Evolutionary conservation across 805 yeast genomes (phyloP), one percentile per base, ranked within the genome.

Genomic region (Metschnikowia picachoensis): DNA sequence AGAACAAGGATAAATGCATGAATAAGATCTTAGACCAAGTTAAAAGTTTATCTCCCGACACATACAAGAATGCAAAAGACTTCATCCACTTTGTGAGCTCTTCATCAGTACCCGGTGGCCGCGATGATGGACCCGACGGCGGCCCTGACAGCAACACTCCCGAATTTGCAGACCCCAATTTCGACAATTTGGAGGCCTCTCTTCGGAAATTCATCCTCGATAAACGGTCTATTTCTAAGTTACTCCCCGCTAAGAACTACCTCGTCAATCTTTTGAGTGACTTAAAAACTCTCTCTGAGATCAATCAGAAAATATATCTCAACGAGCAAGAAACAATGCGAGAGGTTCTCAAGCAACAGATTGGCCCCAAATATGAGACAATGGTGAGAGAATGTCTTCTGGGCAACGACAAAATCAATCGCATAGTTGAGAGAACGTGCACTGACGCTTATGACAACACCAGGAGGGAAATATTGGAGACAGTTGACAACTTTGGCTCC

Each of bases 71-170:
- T 55, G 80, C 97, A 0, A 68, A 76, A n/a, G 95, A 91, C 36
- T 90, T 94, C 68, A 95, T 94, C 8, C 99, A 95, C 64, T 94
- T 94, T 66, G 87, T 94, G 6, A 82, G 92, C 27, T 81, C 92
- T 0, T 70, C 74, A 16, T 73, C 76, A 8, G 65, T 75, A 16
- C 74, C 74, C 1, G 73, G 61, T 29, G 71, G 60, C 16, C 68
- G 61, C 4, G 72, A 52, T 40, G 72, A 59, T 28, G 72, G 60
- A 40, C 64, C 54, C 11, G 63, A 49, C 35, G 72, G 58, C 17
- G 43, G 46, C 16, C 50, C 49, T 0, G 75, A 58, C 44, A 72
- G 58, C 35, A 43, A 44, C 31, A 58, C 53, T 12, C 54, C 46
- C 71, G 31, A 46, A 70, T 65, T 43, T 60, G 46, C 50, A 5